Evolutionary conservation across 345 rosid genomes (phyloP).

Genomic region (Lenwebbia sp.): DNA sequence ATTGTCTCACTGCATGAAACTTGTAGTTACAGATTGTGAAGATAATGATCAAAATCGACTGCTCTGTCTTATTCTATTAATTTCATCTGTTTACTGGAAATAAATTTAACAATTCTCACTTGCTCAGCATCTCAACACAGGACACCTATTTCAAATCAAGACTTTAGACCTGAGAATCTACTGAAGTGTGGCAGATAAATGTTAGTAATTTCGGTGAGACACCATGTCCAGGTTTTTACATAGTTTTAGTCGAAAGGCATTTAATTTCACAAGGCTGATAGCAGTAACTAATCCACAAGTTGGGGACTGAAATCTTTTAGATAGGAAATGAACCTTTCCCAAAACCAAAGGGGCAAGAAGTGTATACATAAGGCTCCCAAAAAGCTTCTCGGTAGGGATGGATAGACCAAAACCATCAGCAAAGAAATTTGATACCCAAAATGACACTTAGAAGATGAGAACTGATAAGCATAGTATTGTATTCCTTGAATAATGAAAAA

Average conservation of each 20-base stretch:
- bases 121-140: neutral
- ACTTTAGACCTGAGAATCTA: neutral
- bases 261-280: neutral
- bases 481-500: neutral
- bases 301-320: neutral
- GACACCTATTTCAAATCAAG: neutral
- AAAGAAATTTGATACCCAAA: conserved; percentile 9
- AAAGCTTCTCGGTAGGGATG: conserved; percentile 12
- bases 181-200: neutral
- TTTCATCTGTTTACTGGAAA: neutral
- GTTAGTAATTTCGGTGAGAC: neutral
- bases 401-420: conserved; percentile 14
- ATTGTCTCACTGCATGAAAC: neutral
- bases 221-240: neutral
- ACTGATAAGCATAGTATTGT: neutral
- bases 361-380: conserved; percentile 15
- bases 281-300: neutral
- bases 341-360: conserved; percentile 7
- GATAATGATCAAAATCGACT: neutral
- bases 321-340: conserved; percentile 9
- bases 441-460: conserved; percentile 6
- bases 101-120: neutral
- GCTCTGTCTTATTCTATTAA: neutral
- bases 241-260: neutral
- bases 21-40: neutral